Conservation (phyloP, 768 basidiomycete genomes). For the Rubroboletus satanas region DNA sequence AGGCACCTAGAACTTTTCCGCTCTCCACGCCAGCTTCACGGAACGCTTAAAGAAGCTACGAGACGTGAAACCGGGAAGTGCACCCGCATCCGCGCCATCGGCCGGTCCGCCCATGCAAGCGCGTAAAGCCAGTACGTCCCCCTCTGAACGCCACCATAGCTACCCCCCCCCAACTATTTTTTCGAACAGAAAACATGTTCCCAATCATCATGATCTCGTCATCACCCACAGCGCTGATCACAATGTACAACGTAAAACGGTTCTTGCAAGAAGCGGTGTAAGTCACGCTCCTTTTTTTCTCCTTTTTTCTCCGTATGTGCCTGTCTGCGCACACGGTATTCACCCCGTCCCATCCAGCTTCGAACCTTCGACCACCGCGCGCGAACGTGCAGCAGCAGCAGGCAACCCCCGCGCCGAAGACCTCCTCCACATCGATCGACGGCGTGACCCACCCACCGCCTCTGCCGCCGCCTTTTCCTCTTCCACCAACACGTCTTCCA, state of each 20-base stretch:
- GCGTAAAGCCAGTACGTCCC: slow-evolving; percentile 63
- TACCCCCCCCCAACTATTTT: not conserved
- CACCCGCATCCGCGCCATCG: slow-evolving; percentile 37
- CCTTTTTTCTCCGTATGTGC: no score
- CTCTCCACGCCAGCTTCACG: slow-evolving; percentile 57
- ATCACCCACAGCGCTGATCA: slow-evolving; percentile 87
- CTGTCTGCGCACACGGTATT: not conserved
- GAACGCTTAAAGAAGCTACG: slow-evolving; percentile 79
- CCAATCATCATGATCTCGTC: slow-evolving; percentile 98
- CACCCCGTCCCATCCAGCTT: slow-evolving; percentile 41
- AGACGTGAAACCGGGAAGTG: slow-evolving; percentile 56
- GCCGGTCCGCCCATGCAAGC: slow-evolving; percentile 41
- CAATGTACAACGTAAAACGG: slow-evolving; percentile 95
- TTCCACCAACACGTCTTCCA: slow-evolving; percentile 5
- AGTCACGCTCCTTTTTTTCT: slow-evolving; percentile 18
- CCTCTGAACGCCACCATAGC: not conserved
- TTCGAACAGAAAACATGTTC: slow-evolving; percentile 58
- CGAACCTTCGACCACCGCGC: slow-evolving; percentile 72
- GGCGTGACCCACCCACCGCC: slow-evolving; percentile 48
- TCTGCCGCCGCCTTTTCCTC: slow-evolving; percentile 17
- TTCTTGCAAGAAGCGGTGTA: slow-evolving; percentile 89
- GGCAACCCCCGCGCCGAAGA: slow-evolving; percentile 78
- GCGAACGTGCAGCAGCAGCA: slow-evolving; percentile 61
- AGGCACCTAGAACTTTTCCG: slow-evolving; percentile 72
- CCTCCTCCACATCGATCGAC: slow-evolving; percentile 82